These are phyloP conservation scores for Erodium texanum DNA, from an alignment of 441 rosid species.

Conservation along the genomic window DNA sequence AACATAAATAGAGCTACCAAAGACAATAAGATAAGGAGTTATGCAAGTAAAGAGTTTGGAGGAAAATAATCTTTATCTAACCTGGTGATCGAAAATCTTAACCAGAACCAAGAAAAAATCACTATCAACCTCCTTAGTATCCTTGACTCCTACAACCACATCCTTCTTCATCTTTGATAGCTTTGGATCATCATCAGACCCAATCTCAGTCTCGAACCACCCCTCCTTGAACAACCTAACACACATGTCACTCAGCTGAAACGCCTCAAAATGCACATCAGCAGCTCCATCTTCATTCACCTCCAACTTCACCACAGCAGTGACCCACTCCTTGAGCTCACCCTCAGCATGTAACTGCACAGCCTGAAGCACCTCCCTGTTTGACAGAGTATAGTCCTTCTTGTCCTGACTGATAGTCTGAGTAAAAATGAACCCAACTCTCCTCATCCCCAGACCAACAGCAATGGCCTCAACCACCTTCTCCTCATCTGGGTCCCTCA, in stretches of 20 bases:
- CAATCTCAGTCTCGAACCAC: slow-evolving; percentile 73
- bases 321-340: slow-evolving; percentile 85
- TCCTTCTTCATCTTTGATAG: slow-evolving; percentile 86
- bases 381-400: slow-evolving; percentile 67
- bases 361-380: slow-evolving; percentile 66
- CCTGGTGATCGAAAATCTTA: slow-evolving; percentile 92
- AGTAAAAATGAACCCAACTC: slow-evolving; percentile 77
- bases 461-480: slow-evolving; percentile 73
- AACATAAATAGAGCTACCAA: neutral
- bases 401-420: slow-evolving; percentile 72
- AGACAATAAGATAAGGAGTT: neutral
- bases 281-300: slow-evolving; percentile 82
- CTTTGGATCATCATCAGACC: slow-evolving; percentile 67
- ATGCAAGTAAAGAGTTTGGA: neutral
- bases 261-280: slow-evolving; percentile 90
- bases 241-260: slow-evolving; percentile 96
- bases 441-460: slow-evolving; percentile 72
- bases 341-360: slow-evolving; percentile 76
- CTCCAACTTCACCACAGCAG: slow-evolving; percentile 83
- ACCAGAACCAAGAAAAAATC: slow-evolving; percentile 97
- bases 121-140: slow-evolving; percentile 81
- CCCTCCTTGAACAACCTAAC: slow-evolving; percentile 75
- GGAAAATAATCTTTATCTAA: slow-evolving; percentile 12
- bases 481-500: slow-evolving; percentile 68
- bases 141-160: slow-evolving; percentile 93